Evolutionary conservation across 495 filamentous ascomycete species (phyloP), one percentile per base, ranked within the genome.

Genomic region (Podospora conica): DNA sequence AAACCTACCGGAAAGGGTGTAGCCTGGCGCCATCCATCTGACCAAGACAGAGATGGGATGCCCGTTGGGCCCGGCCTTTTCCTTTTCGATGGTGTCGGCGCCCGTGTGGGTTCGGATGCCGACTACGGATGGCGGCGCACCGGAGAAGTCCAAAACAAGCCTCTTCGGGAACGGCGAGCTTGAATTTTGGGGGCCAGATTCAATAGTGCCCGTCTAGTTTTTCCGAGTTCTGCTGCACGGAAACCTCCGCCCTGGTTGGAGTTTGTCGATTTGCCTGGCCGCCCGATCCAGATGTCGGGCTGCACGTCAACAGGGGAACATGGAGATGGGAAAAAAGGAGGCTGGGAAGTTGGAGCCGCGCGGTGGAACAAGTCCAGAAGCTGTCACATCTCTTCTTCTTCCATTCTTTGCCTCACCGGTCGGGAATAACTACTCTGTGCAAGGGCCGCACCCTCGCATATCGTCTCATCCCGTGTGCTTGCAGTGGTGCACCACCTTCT

Each of bases 1-100:
- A 64, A 64, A 64, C 63, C 63, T 64, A 27, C 63, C 63, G 18
- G 28, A 61, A 61, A 40, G 20, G 60, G 60, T 24, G 29, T 53
- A 10, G 10, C 9, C 8, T 10, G 9, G 20, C 24, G 33, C 12
- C 29, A 11, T 53, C 33, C 20, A 10, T 20, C 20, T 22, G 29
- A 28, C 33, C 24, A 25, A 24, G 23, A 31, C 28, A 18, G 18
- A 24, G 23, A 29, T 18, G 48, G 21, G 15, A 20, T 31, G 53
- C 53, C 61, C 59, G 33, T 61, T 53, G 15, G 29, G 29, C 11
- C 29, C 29, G 10, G n/a, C n/a, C n/a, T n/a, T n/a, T 31, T 5
- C 31, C 31, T 15, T 33, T 33, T 33, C 40, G 18, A 48, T 48
- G 40, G 18, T 5, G 40, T 48, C n/a, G 40, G 40, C 18, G 40